Evolutionary conservation across 495 filamentous ascomycete genomes (phyloP).

Genomic region (Xylaria acuta): DNA sequence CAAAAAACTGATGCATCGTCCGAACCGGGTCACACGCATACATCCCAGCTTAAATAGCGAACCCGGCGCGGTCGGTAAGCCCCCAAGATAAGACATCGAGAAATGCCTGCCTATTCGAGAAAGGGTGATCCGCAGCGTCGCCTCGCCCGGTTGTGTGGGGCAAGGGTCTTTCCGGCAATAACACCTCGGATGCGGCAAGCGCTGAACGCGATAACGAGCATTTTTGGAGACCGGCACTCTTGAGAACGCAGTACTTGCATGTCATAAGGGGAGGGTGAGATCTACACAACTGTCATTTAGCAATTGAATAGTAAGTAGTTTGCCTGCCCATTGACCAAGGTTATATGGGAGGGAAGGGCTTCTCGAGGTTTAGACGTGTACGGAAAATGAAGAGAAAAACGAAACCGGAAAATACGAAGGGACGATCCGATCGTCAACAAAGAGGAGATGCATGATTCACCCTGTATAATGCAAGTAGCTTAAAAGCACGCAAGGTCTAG

Average conservation of each 20-base stretch:
- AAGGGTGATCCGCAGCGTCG: conserved; percentile 18
- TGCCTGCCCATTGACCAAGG: too few species aligned
- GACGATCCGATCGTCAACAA: neutral
- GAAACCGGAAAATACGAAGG: neutral
- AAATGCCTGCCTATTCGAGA: conserved; percentile 27
- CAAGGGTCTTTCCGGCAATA: conserved; percentile 15
- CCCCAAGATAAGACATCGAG: conserved; percentile 18
- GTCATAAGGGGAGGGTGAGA: too few species aligned
- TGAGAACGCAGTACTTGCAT: too few species aligned
- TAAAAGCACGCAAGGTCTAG: neutral
- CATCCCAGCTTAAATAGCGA: neutral
- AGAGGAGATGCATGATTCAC: conserved; percentile 1
- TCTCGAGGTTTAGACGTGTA: neutral
- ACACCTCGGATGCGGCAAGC: neutral
- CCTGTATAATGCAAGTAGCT: neutral
- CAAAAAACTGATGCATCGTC: neutral
- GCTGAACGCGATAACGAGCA: neutral
- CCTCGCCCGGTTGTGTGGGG: neutral
- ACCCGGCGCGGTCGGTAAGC: neutral
- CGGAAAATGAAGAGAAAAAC: neutral
- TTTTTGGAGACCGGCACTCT: neutral
- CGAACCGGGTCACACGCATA: neutral
- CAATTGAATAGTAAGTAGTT: neutral
- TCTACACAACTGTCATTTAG: too few species aligned
- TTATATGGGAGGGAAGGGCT: too few species aligned